Base-by-base conservation (phyloP, 169 alveolate genomes). In the Cyclospora cayetanensis region DNA sequence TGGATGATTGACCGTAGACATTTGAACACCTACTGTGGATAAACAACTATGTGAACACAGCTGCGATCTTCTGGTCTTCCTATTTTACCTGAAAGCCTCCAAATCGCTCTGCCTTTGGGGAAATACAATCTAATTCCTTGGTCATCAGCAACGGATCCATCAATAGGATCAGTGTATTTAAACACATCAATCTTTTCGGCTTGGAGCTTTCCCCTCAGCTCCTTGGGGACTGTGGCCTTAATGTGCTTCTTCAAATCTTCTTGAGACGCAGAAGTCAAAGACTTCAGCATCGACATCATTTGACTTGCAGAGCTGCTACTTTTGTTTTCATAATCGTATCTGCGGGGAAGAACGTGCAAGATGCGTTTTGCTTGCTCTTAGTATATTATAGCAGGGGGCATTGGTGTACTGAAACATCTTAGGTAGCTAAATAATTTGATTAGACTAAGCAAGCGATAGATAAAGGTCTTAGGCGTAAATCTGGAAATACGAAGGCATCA, bases 161-260 rank as follows among this genome's bases (percentile, higher is more conserved):
- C 99, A 42, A 98, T 98, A 37, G 99, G 99, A 82, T 98, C 99
- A 42, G 52, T 93, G 89, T 97, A 98, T 86, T 95, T 95, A 89
- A 96, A 97, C 79, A 95, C 95, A 77, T 96, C 98, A 41, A 98
- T 98, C 35, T 68, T 63, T 41, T 66, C 74, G 20, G 83, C 46
- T 43, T 35, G 83, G 25, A 80, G 22, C 18, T 53, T 76, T 22
- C 41, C 41, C 50, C 27, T 25, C 42, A 66, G 43, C 4, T 79
- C 55, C 35, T 22, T 31, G 52, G 65, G 76, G 2, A 72, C 88
- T 20, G 77, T 39, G 1, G 83, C 37, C 20, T 39, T 60, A 29
- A 77, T 68, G 63, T 76, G 82, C 18, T 15, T 34, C 22, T 35
- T 29, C 22, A 90, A 42, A 37, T 50, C 90, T 11, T 60, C 79